These are phyloP conservation scores for Hericium erinaceus DNA, from an alignment of 768 basidiomycete genomes.

Conservation along the genomic window DNA sequence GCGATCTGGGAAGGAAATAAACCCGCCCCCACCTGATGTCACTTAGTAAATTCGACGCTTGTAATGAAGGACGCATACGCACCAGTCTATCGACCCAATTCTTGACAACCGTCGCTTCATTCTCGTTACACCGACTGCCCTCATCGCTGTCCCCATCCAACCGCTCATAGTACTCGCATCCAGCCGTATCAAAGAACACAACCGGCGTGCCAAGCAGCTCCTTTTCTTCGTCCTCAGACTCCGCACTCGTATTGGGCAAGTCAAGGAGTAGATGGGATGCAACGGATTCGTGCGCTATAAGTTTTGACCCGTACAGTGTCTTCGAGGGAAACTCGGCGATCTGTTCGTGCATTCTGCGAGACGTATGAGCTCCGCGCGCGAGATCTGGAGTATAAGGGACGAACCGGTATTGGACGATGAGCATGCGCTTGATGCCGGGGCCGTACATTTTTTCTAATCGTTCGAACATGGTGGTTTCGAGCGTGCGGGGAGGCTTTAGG, in stretches of 20 bases:
- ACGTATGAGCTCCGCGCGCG: background rate
- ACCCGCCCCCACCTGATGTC: conserved; percentile 45
- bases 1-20: conserved; percentile 68
- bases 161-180: conserved; percentile 89
- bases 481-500: conserved; percentile 54
- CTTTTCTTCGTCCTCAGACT: conserved; percentile 55
- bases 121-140: conserved; percentile 89
- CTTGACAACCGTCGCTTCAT: conserved; percentile 82
- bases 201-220: conserved; percentile 72
- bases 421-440: conserved; percentile 70
- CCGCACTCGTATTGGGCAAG: conserved; percentile 42
- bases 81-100: conserved; percentile 79
- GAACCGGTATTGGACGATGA: conserved; percentile 83
- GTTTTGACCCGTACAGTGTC: conserved; percentile 65
- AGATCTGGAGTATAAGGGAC: conserved; percentile 10
- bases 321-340: conserved; percentile 84
- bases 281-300: conserved; percentile 66
- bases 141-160: conserved; percentile 74
- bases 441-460: conserved; percentile 88
- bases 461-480: conserved; percentile 89
- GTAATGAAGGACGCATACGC: conserved; percentile 14
- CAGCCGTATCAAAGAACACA: conserved; percentile 90
- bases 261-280: conserved; percentile 63
- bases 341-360: conserved; percentile 69
- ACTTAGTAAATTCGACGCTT: background rate